These are phyloP conservation scores for Hygrophoropsis aurantiaca DNA, from an alignment of 768 basidiomycete genomes.

Conservation along the genomic window DNA sequence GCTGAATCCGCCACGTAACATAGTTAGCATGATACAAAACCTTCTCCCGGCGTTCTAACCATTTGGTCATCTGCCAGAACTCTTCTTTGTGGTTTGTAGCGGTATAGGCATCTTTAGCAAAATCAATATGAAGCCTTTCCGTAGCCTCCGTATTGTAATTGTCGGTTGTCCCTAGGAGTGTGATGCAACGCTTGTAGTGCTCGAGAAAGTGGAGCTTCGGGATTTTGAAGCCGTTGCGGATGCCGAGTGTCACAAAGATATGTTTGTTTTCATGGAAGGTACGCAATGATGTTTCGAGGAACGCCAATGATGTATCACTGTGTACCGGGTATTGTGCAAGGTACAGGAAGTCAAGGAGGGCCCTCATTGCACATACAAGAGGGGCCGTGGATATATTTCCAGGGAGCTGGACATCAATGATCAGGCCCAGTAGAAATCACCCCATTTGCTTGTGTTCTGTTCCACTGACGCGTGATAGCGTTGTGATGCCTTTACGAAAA, in stretches of 20 bases:
- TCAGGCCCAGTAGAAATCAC: conserved; percentile 28
- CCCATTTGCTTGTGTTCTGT: conserved; percentile 34
- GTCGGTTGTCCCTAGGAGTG: conserved; percentile 18
- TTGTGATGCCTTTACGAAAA: conserved; percentile 36
- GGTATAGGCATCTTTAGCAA: conserved; percentile 19
- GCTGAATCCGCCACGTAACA: conserved; percentile 24
- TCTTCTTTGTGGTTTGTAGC: conserved; percentile 38
- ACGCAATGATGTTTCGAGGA: conserved; percentile 24
- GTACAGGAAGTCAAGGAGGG: conserved; percentile 40
- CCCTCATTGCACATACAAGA: conserved; percentile 19
- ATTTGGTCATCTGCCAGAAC: conserved; percentile 37
- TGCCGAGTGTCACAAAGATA: conserved; percentile 27
- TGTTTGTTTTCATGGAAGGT: conserved; percentile 36
- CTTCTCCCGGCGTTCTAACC: conserved; percentile 36
- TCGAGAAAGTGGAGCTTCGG: conserved; percentile 25
- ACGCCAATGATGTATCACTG: conserved; percentile 22
- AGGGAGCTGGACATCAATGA: conserved; percentile 22
- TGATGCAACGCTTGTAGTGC: conserved; percentile 20
- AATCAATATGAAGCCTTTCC: conserved; percentile 23
- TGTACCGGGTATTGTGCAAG: conserved; percentile 35
- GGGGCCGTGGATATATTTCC: not conserved
- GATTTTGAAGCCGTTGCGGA: conserved; percentile 16
- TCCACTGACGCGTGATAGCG: conserved; percentile 33
- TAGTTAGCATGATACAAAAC: conserved; percentile 21
- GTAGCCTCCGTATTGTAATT: conserved; percentile 28